These are phyloP conservation scores for Magnolia officinalis DNA, from an alignment of 164 flowering plant species.

Conservation along the genomic window DNA sequence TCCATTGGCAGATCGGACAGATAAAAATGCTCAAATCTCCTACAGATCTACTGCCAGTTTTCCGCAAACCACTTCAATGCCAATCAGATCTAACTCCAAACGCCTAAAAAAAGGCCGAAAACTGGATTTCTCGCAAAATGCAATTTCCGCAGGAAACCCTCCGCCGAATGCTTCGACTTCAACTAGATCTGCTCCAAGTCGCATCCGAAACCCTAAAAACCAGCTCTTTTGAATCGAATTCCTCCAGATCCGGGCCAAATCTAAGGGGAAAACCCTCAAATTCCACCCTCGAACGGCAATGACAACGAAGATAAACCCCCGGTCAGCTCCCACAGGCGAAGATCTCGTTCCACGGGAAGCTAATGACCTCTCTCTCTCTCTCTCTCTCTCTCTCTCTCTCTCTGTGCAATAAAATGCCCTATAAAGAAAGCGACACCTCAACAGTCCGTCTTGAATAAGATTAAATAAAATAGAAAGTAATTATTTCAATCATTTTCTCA, in stretches of 20 bases:
- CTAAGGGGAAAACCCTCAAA: not conserved
- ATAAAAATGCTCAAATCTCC: not conserved
- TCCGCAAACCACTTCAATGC: conserved; percentile 5
- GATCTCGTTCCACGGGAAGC: conserved; percentile 4
- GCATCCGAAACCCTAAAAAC: conserved; percentile 3
- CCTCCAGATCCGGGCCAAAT: not conserved
- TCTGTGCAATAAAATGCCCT: not conserved
- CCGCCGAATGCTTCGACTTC: not conserved
- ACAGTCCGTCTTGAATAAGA: not conserved
- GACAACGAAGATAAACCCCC: not conserved
- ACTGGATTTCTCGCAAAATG: not conserved
- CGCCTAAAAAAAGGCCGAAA: not conserved
- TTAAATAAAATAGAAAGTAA: not conserved
- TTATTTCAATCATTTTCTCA: not conserved
- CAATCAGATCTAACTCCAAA: not conserved
- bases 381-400: conserved; percentile 1
- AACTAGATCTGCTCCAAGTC: not conserved
- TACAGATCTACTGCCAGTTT: not conserved
- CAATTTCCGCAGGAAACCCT: conserved; percentile 1
- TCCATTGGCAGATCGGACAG: conserved; percentile 15
- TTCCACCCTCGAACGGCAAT: not conserved
- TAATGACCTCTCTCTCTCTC: conserved; percentile 2
- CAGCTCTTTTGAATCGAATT: not conserved
- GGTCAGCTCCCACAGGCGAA: conserved; percentile 4
- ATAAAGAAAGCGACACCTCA: conserved; percentile 10